A percentile compares a stretch with the other conserved stretches of the same genome.
Evolutionary conservation across 169 alveolate species (phyloP).

Genomic region (Eimeria sp.): DNA sequence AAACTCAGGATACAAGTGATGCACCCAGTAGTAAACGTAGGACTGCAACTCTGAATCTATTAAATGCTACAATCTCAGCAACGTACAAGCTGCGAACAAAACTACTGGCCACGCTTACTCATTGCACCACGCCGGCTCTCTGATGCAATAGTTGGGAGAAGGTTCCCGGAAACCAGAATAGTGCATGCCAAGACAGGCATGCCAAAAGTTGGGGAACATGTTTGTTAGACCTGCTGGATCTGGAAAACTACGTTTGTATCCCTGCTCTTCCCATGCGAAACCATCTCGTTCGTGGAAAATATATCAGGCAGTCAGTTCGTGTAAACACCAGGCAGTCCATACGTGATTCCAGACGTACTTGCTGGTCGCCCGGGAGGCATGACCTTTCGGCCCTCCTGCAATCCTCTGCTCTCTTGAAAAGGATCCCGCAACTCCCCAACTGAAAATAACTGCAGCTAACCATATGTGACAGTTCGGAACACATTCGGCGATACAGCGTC

Average conservation of each 20-base stretch:
- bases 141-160: not conserved
- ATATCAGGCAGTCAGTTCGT: not conserved
- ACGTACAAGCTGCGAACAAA: constrained; percentile 12
- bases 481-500: not conserved
- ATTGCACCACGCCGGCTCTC: not conserved
- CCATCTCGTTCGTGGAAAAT: not conserved
- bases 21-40: not conserved
- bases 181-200: not conserved
- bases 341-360: not conserved
- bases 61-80: not conserved
- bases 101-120: not conserved
- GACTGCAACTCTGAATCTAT: not conserved
- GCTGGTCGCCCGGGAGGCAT: not conserved
- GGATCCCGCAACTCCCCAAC: too few relatives aligned
- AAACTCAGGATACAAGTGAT: not conserved
- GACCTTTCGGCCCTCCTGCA: not conserved
- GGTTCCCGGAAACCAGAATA: not conserved
- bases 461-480: too few relatives aligned
- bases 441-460: too few relatives aligned
- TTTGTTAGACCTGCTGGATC: not conserved
- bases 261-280: not conserved
- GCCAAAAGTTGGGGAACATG: not conserved
- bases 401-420: not conserved
- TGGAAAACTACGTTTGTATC: not conserved
- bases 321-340: not conserved